Evolutionary conservation across 1,284 basidiomycete species (phyloP), one percentile per base, ranked within the genome.

Genomic region (Cutaneotrichosporon spelunceum): DNA sequence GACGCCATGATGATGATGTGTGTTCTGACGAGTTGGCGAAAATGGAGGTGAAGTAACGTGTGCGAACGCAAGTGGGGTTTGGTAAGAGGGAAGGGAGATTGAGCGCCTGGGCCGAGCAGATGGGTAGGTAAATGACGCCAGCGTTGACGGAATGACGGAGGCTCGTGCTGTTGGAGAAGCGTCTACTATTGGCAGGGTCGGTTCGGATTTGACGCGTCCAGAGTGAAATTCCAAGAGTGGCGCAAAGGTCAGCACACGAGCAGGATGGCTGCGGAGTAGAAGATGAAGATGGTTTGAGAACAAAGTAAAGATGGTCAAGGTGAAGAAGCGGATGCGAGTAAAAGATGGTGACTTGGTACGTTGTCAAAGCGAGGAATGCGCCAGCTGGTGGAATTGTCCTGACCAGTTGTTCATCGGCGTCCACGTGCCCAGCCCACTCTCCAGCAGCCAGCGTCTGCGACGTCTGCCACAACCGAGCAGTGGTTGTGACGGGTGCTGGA

Each of bases 301-400:
- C 11, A 24, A 5, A 26, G 24, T 5, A n/a, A 7, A 19, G 45
- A 47, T 11, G 45, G 24, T 26, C 21, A 26, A 11, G 24, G 13
- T 11, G 45, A 26, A 5, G 11, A 47, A 24, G 44, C 44, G 16
- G 26, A n/a, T 10, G 4, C 4, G 19, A 42, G 16, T 19, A n/a
- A 21, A 19, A 19, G 19, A n/a, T 19, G 16, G 39, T 42, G 39
- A 42, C 39, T 42, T 16, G 39, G 14, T n/a, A n/a, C 19, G 39
- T 42, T 42, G 39, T n/a, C 39, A 42, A 42, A 42, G 39, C 19
- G 39, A 42, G 39, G 39, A 42, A 42, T 42, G 39, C 39, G 39
- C 39, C 39, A 42, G 39, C 14, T 19, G 19, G n/a, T n/a, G 19
- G 39, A 1, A 42, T 42, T 42, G 39, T 42, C 39, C 3, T 5